Percentiles rank a stretch among this genome's conserved stretches.
These are phyloP conservation scores for Trichoderma atrobrunneum DNA, from an alignment of 2,329 filamentous ascomycete species.

Conservation along the genomic window DNA sequence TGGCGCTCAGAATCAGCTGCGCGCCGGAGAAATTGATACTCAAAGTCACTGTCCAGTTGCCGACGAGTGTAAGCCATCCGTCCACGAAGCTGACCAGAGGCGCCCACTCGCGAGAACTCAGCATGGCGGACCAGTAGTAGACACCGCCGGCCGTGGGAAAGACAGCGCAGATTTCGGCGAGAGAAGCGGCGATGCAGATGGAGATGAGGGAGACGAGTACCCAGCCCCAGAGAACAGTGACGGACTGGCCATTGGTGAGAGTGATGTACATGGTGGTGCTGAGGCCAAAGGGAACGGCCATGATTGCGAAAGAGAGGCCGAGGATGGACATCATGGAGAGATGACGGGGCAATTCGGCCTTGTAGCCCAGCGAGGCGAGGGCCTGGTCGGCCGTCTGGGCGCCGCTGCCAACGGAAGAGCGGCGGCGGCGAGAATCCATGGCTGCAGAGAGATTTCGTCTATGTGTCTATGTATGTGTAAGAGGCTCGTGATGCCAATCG, in stretches of 20 bases:
- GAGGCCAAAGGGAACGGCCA: slow-evolving; percentile 50
- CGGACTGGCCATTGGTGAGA: slow-evolving; percentile 69
- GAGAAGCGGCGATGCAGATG: slow-evolving; percentile 65
- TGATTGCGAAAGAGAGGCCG: slow-evolving; percentile 50
- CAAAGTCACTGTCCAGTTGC: slow-evolving; percentile 68
- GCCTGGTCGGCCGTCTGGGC: slow-evolving; percentile 38
- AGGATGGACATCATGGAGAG: slow-evolving; percentile 50
- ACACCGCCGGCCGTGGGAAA: slow-evolving; percentile 60
- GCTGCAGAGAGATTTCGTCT: background rate
- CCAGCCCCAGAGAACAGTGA: slow-evolving; percentile 72
- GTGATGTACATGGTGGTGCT: slow-evolving; percentile 48
- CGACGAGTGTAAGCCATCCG: slow-evolving; percentile 71
- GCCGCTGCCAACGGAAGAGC: slow-evolving; percentile 21
- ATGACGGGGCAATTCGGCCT: slow-evolving; percentile 48
- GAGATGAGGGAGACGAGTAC: slow-evolving; percentile 64
- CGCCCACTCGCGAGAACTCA: slow-evolving; percentile 60
- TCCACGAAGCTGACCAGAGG: slow-evolving; percentile 67
- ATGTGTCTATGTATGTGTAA: background rate
- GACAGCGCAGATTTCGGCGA: slow-evolving; percentile 71
- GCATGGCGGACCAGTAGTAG: slow-evolving; percentile 72
- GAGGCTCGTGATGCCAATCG: background rate
- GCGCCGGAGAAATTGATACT: slow-evolving; percentile 70
- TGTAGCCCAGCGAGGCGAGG: slow-evolving; percentile 49
- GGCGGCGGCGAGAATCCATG: slow-evolving; percentile 16
- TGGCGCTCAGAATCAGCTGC: slow-evolving; percentile 65